Percentiles rank a stretch among this genome's conserved stretches.
These are phyloP conservation scores for Tetracladium maxilliforme DNA, from an alignment of 2,329 filamentous ascomycete genomes.

Conservation along the genomic window DNA sequence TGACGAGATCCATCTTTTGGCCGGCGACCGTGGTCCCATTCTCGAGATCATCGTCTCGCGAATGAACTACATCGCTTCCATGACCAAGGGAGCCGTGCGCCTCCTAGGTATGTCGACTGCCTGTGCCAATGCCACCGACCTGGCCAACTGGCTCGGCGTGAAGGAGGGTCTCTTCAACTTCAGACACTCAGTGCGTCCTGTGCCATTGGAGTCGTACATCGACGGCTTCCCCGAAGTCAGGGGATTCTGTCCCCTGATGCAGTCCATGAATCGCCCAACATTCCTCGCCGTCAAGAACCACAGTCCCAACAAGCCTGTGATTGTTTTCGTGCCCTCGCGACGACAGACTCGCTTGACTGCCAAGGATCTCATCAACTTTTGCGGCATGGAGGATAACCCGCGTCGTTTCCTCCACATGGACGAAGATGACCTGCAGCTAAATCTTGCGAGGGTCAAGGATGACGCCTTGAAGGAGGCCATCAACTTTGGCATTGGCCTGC, in stretches of 20 bases:
- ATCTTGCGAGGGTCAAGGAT: constrained; percentile 83
- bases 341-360: constrained; percentile 90
- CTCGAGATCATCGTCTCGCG: constrained; percentile 86
- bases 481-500: constrained; percentile 90
- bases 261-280: constrained; percentile 96
- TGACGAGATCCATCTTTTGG: constrained; percentile 95
- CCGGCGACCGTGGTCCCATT: constrained; percentile 91
- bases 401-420: constrained; percentile 86
- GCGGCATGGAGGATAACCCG: constrained; percentile 96
- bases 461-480: constrained; percentile 86
- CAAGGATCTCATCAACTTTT: constrained; percentile 92
- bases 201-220: constrained; percentile 91
- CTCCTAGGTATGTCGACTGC: constrained; percentile 98
- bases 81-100: constrained; percentile 77
- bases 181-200: constrained; percentile 87
- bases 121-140: constrained; percentile 85
- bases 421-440: constrained; percentile 81
- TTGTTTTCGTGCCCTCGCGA: constrained; percentile 93
- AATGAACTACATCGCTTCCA: constrained; percentile 98
- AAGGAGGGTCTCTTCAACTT: constrained; percentile 97
- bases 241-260: constrained; percentile 95
- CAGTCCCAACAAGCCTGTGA: constrained; percentile 91
- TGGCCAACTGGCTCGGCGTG: constrained; percentile 93
- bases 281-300: constrained; percentile 95
- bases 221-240: constrained; percentile 92